Evolutionary conservation across 441 rosid genomes (phyloP).

Genomic region (Eutrema salsugineum): DNA sequence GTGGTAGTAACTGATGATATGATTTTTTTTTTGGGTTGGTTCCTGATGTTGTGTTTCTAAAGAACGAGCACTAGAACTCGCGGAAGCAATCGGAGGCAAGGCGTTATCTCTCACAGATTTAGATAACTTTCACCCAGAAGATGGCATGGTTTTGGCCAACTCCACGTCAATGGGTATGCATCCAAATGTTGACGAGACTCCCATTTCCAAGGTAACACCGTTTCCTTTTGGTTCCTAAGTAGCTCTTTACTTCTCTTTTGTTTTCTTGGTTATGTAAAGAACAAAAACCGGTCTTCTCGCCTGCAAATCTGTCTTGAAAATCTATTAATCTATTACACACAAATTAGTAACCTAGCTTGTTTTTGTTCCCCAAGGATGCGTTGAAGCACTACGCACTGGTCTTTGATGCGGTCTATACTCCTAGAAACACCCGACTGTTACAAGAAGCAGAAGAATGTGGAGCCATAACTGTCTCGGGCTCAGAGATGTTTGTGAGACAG

Average conservation of each 20-base stretch:
- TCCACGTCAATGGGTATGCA: constrained; percentile 83
- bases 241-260: neutral
- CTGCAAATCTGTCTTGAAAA: neutral
- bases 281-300: neutral
- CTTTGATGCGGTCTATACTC: constrained; percentile 90
- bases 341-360: neutral
- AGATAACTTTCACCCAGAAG: constrained; percentile 51
- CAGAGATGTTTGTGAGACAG: constrained; percentile 92
- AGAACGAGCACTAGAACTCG: constrained; percentile 67
- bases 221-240: neutral
- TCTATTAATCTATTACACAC: neutral
- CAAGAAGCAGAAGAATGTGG: constrained; percentile 81
- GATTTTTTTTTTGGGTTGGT: neutral
- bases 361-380: constrained; percentile 44
- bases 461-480: constrained; percentile 63
- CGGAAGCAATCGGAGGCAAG: constrained; percentile 48
- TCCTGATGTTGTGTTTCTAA: constrained; percentile 14
- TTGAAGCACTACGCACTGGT: constrained; percentile 71
- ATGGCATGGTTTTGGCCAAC: constrained; percentile 67
- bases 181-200: constrained; percentile 62
- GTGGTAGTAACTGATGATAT: constrained; percentile 2
- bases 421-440: constrained; percentile 75
- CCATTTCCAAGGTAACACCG: constrained; percentile 49
- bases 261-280: neutral
- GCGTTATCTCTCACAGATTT: constrained; percentile 58